Conservation (phyloP, 2,329 filamentous ascomycete species). For the Clarireedia paspali region DNA sequence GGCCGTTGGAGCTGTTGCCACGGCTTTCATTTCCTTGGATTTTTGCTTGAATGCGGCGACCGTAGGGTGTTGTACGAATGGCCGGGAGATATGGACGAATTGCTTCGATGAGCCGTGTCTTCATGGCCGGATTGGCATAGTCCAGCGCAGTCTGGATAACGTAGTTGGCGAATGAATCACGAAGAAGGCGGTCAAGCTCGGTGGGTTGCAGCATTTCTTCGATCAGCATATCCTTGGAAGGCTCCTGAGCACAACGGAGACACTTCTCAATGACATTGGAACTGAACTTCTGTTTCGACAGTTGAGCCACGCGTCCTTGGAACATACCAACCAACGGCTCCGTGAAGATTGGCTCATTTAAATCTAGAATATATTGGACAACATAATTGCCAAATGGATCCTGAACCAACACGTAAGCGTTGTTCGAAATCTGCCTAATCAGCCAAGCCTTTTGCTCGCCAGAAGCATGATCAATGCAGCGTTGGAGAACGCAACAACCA, state of each 20-base stretch:
- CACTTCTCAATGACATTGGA: conserved; percentile 99
- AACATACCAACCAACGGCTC: conserved; percentile 82
- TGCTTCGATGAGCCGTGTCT: conserved; percentile 68
- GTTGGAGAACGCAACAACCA: conserved; percentile 94
- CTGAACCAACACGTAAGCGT: conserved; percentile 84
- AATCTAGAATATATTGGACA: conserved; percentile 95
- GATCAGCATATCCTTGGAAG: conserved; percentile 73
- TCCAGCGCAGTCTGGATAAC: conserved; percentile 95
- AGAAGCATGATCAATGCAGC: conserved; percentile 94
- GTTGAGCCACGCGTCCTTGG: conserved; percentile 59
- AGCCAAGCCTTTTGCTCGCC: conserved; percentile 82
- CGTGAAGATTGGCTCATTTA: conserved; percentile 81
- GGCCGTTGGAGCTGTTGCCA: conserved; percentile 25
- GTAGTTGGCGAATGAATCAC: conserved; percentile 94
- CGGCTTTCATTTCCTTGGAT: conserved; percentile 53
- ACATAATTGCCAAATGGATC: conserved; percentile 99
- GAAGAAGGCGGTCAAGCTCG: conserved; percentile 82
- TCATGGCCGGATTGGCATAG: conserved; percentile 66
- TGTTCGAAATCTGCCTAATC: conserved; percentile 77
- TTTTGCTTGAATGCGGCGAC: conserved; percentile 88
- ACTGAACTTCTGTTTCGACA: conserved; percentile 96
- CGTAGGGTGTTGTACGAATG: conserved; percentile 88
- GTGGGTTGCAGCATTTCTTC: conserved; percentile 69
- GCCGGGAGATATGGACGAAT: conserved; percentile 78
- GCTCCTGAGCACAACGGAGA: conserved; percentile 70